Conservation (phyloP, 1,284 basidiomycete species). For the Ganoderma sinense region DNA sequence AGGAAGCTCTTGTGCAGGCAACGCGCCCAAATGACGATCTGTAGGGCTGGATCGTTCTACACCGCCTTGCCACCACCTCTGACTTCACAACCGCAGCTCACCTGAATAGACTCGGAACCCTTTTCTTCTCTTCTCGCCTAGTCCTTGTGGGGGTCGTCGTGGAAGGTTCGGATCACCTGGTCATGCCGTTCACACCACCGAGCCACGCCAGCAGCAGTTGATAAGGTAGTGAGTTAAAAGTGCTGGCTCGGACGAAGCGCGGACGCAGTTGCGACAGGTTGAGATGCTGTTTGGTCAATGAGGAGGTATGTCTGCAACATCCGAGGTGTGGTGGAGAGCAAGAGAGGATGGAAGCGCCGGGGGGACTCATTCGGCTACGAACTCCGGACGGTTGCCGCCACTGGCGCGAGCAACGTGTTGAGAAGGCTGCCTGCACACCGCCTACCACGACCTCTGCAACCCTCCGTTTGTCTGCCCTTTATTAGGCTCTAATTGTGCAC, state of each 20-base stretch:
- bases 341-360: background rate
- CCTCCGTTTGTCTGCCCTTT: slow-evolving; percentile 23
- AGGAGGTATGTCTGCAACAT: background rate
- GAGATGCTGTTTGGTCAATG: background rate
- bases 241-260: background rate
- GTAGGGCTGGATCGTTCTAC: background rate
- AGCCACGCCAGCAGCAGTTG: background rate
- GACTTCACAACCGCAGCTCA: slow-evolving; percentile 6
- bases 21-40: background rate
- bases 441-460: slow-evolving; percentile 27
- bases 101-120: background rate
- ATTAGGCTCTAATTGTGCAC: slow-evolving; percentile 24
- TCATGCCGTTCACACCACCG: background rate
- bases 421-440: slow-evolving; percentile 27
- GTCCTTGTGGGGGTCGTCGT: background rate
- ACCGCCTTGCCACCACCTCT: background rate
- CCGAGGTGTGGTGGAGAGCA: background rate
- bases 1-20: background rate
- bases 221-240: background rate
- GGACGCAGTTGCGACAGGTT: background rate
- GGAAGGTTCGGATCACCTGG: background rate
- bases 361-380: slow-evolving; percentile 17
- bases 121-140: background rate
- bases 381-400: slow-evolving; percentile 27
- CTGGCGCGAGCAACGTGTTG: slow-evolving; percentile 24